phyloP scores from a whole-genome alignment of 2,329 filamentous ascomycete genomes.

The Cladosporium sp. region DNA sequence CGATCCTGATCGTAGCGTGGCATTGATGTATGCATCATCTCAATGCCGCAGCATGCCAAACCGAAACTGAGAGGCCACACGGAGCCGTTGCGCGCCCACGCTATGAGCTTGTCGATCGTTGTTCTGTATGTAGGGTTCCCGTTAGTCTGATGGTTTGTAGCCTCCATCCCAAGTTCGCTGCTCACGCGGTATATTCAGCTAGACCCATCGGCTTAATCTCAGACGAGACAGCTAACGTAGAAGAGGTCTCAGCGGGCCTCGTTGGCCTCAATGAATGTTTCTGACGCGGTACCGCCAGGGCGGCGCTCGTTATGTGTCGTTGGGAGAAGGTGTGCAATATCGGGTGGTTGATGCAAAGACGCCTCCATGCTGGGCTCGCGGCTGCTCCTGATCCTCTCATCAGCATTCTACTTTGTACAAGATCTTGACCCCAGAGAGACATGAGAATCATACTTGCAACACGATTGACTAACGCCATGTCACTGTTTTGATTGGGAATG shows the following conservation, averaged over 20 bases:
- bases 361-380: neutral
- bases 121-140: conserved; percentile 54
- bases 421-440: neutral
- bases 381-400: neutral
- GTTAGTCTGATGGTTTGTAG: neutral
- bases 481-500: neutral
- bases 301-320: neutral
- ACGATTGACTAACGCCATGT: neutral
- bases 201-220: conserved; percentile 11
- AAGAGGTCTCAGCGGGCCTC: neutral
- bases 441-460: neutral
- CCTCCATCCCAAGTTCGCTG: neutral
- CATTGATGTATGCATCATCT: conserved; percentile 91
- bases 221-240: neutral
- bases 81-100: conserved; percentile 82
- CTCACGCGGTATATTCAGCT: conserved; percentile 1
- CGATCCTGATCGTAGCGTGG: conserved; percentile 89
- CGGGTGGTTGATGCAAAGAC: neutral
- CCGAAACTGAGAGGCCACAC: conserved; percentile 89
- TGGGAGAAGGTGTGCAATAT: neutral
- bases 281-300: neutral
- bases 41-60: conserved; percentile 83
- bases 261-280: neutral
- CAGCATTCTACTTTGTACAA: neutral
- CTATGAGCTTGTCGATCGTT: conserved; percentile 75